Evolutionary conservation across 352 stramenopile genomes (phyloP), one percentile per base, ranked within the genome.

Genomic region (Pythium dissimile): DNA sequence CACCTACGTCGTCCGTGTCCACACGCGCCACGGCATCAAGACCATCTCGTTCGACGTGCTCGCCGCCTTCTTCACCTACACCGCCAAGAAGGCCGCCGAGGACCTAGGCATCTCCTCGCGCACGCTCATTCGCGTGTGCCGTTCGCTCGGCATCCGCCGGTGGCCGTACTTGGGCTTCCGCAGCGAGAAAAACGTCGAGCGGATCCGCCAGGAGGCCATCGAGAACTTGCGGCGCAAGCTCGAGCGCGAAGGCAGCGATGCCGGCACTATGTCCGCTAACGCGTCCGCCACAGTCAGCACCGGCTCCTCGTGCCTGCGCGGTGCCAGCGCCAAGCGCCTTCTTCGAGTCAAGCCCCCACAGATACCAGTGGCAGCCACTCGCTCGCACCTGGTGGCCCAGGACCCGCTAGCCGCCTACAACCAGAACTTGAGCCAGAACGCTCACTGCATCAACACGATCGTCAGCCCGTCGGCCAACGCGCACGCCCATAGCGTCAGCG

Each of bases 121-220:
- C 54, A 88, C 80, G 28, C 77, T 90, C 63, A 90, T 90, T 54
- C 75, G 80, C 23, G 77, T 90, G 21, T 90, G 80, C 46, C 77
- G 80, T 26, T 90, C 80, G 20, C 70, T 90, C 12, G 80, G 77
- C 27, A 90, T 90, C 60, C 80, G 80, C 20, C 75, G 80, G 26
- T 90, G 80, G 80, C 77, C 80, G 32, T 91, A 91, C 71, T 64
- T 91, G 31, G 80, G 80, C 43, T 91, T 91, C 64, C 77, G 78
- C 47, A 88, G 80, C 42, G 80, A 88, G 63, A 88, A 88, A 46
- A 91, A 88, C 50, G 80, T 88, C 45, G 78, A 91, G 38, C 76
- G 80, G 20, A 86, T 91, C 53, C 80, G 80, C 26, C 72, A 84
- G 57, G 80, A 91, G 39, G 80, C 80, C 38, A 82, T 91, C 54